Percentiles rank a stretch among this genome's conserved stretches.
Evolutionary conservation across 139 green algal species (phyloP).

Genomic region (Marvania coccoides): DNA sequence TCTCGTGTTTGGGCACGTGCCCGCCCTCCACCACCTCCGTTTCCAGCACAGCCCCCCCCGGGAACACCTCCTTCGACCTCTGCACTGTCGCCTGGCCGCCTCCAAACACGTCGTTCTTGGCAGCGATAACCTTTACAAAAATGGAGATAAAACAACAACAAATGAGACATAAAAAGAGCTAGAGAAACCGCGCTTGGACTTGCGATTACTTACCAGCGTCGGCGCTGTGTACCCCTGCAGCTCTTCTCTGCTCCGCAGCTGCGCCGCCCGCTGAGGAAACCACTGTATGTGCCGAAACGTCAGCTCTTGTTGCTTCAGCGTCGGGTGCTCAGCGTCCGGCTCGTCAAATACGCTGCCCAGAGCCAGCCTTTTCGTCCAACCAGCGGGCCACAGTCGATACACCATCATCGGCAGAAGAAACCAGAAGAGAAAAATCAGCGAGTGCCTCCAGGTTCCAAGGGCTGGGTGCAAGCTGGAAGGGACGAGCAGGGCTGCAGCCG

Average conservation of each 20-base stretch:
- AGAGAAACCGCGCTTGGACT: too few species aligned
- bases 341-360: not conserved
- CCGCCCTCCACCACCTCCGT: not conserved
- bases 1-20: not conserved
- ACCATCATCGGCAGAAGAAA: not conserved
- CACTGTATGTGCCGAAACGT: not conserved
- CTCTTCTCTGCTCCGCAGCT: not conserved
- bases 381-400: not conserved
- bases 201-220: too few species aligned
- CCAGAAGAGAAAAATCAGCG: not conserved
- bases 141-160: too few species aligned
- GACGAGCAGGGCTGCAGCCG: not conserved
- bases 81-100: not conserved
- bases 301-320: not conserved
- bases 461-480: not conserved
- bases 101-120: not conserved
- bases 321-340: not conserved
- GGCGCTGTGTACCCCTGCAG: not conserved
- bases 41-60: not conserved
- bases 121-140: too few species aligned
- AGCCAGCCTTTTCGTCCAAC: not conserved
- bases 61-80: not conserved
- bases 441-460: not conserved
- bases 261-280: not conserved
- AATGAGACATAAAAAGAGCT: too few species aligned